Evolutionary conservation across 306 rosid species (phyloP).

Genomic region (Quercus glauca): DNA sequence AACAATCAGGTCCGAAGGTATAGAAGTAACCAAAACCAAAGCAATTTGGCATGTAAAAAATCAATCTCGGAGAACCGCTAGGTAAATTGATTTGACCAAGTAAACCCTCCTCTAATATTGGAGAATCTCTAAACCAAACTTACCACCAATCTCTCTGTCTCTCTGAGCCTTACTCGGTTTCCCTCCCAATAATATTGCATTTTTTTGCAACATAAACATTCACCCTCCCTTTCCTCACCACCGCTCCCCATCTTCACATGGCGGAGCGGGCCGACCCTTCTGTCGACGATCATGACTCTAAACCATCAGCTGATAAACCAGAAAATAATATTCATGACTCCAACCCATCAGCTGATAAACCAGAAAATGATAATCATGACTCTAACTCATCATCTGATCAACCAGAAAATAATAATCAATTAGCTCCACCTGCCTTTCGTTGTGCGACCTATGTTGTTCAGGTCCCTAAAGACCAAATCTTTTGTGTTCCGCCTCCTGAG

Average conservation of each 20-base stretch:
- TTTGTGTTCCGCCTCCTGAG: constrained; percentile 50
- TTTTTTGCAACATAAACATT: background rate
- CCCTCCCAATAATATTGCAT: background rate
- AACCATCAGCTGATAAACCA: too few species aligned
- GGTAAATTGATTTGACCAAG: constrained; percentile 21
- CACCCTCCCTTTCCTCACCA: constrained; percentile 4
- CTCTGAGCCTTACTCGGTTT: background rate
- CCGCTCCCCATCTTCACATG: constrained; percentile 64
- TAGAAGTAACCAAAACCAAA: too few species aligned
- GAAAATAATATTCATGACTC: too few species aligned
- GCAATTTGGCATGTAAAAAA: background rate
- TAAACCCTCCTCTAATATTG: constrained; percentile 18
- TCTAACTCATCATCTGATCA: background rate
- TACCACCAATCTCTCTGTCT: constrained; percentile 13
- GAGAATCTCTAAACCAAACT: constrained; percentile 5
- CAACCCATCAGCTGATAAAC: too few species aligned
- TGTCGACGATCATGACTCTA: background rate
- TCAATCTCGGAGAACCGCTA: background rate
- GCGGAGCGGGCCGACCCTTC: constrained; percentile 58
- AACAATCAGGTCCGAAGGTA: too few species aligned
- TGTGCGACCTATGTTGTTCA: constrained; percentile 53
- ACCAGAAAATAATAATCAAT: background rate
- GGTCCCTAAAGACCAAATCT: constrained; percentile 70
- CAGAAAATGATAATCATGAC: background rate
- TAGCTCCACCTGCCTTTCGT: background rate